Base-by-base conservation (phyloP, 2,329 filamentous ascomycete genomes). In the Grosmannia penicillata region DNA sequence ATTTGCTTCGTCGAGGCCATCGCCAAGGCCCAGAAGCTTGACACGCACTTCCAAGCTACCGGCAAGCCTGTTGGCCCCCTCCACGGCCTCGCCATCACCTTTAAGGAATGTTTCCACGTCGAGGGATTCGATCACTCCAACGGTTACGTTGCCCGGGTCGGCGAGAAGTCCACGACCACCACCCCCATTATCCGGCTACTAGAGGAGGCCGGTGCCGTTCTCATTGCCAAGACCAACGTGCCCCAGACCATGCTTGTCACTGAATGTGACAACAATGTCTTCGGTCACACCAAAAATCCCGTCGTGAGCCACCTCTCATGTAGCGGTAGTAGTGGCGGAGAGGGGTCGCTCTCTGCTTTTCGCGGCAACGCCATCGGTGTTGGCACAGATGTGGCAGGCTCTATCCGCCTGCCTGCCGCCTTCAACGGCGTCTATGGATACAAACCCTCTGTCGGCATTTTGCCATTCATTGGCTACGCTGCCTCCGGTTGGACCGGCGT, bases 351-450 rank as follows among this genome's bases (percentile, higher is more conserved):
- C 4, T 43, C 56, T 10, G 54, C 53, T 1, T 48, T 59, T 6
- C 48, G 53, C 1, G 59, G 55, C 4, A 60, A 57, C 6, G n/a
- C 26, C 15, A 11, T 43, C 76, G 75, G 74, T 60, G 65, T 15
- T 54, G 66, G 11, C 50, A 55, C 1, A 32, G 57, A 61, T 29
- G 55, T 58, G 27, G 53, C 37, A 7, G 43, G 43, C 0, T 43
- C 37, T 4, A 43, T 46, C 11, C 40, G 55, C 4, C 46, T 56
- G 3, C 56, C 57, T 0, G 47, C 57, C 4, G 50, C 51, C 0
- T 58, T 55, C 44, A 53, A 51, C 42, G 49, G 46, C 22, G 45
- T 56, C n/a, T 58, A 55, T 36, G 48, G 50, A 4, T 43, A 57
- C 30, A 50, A 54, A 33, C 53, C 55, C 3, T 52, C 49, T 0